A percentile compares a stretch with the other conserved stretches of the same genome.
These are phyloP conservation scores for Meyerozyma sp. DNA, from an alignment of 1,139 yeast genomes.

Conservation along the genomic window DNA sequence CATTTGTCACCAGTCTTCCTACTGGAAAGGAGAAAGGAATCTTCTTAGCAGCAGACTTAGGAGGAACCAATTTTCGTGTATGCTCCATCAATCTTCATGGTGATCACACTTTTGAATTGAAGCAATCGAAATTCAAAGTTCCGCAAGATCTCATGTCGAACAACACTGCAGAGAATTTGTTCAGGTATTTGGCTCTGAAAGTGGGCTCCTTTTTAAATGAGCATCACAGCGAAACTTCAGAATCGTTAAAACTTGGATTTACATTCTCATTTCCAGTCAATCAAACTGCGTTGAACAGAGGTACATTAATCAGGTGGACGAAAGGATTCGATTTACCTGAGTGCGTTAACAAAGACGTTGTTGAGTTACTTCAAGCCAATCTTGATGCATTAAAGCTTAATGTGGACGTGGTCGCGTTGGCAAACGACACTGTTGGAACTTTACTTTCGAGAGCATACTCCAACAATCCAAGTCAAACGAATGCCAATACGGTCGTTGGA, in stretches of 20 bases:
- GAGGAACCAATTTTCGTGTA: constrained; percentile 87
- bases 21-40: constrained; percentile 77
- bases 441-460: constrained; percentile 81
- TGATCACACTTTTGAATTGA: constrained; percentile 67
- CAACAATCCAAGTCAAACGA: constrained; percentile 48
- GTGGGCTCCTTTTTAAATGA: constrained; percentile 56
- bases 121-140: constrained; percentile 68
- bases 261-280: constrained; percentile 90
- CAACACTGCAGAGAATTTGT: constrained; percentile 52
- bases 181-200: constrained; percentile 67
- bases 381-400: constrained; percentile 54
- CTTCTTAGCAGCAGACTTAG: constrained; percentile 76
- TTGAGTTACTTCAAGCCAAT: constrained; percentile 62
- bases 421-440: constrained; percentile 94
- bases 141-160: constrained; percentile 65
- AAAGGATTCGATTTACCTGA: constrained; percentile 87
- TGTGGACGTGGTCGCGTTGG: constrained; percentile 79
- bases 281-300: constrained; percentile 73
- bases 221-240: constrained; percentile 50
- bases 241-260: constrained; percentile 69
- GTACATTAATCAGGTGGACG: constrained; percentile 88
- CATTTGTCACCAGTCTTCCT: constrained; percentile 77
- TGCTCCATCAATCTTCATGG: constrained; percentile 80
- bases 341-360: constrained; percentile 79
- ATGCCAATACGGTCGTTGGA: constrained; percentile 74